Conservation (phyloP, 805 yeast species). For the Hanseniaspora osmophila region DNA sequence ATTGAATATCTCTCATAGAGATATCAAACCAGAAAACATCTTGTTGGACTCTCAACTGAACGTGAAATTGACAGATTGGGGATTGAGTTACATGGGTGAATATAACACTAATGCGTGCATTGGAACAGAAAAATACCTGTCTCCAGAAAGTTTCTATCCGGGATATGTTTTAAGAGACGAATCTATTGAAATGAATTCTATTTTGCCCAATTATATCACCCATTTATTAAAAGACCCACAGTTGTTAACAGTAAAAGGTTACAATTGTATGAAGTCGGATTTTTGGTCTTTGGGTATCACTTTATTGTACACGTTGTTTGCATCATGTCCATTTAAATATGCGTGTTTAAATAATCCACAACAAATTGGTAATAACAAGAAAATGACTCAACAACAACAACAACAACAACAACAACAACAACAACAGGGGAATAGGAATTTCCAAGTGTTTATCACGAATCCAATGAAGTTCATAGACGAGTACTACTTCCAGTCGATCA, state of each 20-base stretch:
- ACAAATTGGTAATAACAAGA: background rate
- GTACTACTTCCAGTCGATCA: conserved; percentile 10
- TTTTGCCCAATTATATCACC: conserved; percentile 17
- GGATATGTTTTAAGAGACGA: conserved; percentile 23
- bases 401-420: conserved; percentile 5
- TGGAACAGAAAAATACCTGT: conserved; percentile 85
- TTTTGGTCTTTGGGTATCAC: conserved; percentile 83
- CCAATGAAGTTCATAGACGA: conserved; percentile 14
- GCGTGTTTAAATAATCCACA: conserved; percentile 60
- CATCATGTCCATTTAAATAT: conserved; percentile 63
- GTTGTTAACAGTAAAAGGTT: conserved; percentile 17
- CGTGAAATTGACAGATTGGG: conserved; percentile 63
- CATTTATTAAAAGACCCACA: conserved; percentile 1
- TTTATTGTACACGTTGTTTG: conserved; percentile 64
- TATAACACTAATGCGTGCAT: conserved; percentile 26
- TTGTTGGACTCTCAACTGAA: conserved; percentile 36
- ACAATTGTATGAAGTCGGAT: conserved; percentile 67
- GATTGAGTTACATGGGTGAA: conserved; percentile 36
- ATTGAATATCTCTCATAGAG: conserved; percentile 51
- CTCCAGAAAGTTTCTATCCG: conserved; percentile 61
- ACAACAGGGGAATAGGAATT: conserved; percentile 8
- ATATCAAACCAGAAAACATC: conserved; percentile 62
- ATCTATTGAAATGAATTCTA: background rate
- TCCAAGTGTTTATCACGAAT: conserved; percentile 9
- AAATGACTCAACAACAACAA: background rate